Evolutionary conservation across 352 stramenopile genomes (phyloP), one percentile per base, ranked within the genome.

Genomic region (Blastocystis hominis): DNA sequence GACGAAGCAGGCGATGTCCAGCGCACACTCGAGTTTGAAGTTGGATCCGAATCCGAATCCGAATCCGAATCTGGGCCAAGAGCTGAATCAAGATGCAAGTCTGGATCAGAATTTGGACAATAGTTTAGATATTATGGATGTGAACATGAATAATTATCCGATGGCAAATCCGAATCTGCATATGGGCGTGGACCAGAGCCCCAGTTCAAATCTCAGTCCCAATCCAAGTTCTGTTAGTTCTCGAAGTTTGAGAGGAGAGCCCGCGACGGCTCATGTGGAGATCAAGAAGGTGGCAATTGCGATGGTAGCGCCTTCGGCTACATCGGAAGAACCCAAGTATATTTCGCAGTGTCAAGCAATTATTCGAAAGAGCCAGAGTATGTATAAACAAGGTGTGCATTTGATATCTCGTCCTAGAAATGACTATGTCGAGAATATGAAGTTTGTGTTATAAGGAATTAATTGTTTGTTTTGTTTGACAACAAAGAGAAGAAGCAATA

Each of bases 401-500:
- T 64, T 80, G n/a, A 47, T 56, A 7, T 46, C 70, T 20, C 70
- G 70, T 44, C 36, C 62, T 44, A 59, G 44, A 13, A 63, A 84
- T 47, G 44, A 66, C 24, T 84, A 66, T 42, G 62, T 84, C 36
- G 72, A 84, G 47, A 64, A 68, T 44, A 24, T 84, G 44, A 55
- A n/a, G 1, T 34, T 84, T 66, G 72, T 66, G 20, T 84, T 20
- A 24, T n/a, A 75, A 36, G 56, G 0, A 15, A 36, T 13, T 66
- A 24, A 9, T n/a, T 38, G 30, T n/a, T 42, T 75, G 63, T 75
- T 75, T 64, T 30, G 24, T 30, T 30, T 64, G 5, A 10, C 13
- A 76, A 84, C 53, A 84, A 84, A 84, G 47, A 84, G 7, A 1
- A 38, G 10, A 84, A 0, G 50, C 72, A 34, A 44, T 84, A 30